A percentile compares a stretch with the other conserved stretches of the same genome.
phyloP scores from a whole-genome alignment of 441 rosid genomes.

The Rhodomyrtus psidioides region DNA sequence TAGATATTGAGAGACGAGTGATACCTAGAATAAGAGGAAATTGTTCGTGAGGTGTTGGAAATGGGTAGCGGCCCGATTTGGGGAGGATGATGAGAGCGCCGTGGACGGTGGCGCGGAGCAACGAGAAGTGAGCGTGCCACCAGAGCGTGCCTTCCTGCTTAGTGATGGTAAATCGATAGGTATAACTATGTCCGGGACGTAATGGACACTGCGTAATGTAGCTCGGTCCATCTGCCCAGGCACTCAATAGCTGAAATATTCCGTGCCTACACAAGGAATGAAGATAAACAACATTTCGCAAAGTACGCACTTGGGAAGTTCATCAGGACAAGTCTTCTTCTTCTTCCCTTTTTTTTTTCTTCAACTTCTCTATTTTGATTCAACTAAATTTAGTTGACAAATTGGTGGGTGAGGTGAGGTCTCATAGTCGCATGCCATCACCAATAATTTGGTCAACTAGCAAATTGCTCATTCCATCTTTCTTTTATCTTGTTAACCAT shows the following conservation, averaged over 20 bases:
- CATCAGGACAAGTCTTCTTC: neutral
- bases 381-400: neutral
- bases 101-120: constrained; percentile 59
- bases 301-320: neutral
- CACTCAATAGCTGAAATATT: neutral
- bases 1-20: neutral
- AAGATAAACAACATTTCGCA: neutral
- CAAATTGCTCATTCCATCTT: neutral
- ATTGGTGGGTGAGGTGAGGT: neutral
- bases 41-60: constrained; percentile 59
- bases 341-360: too few species aligned
- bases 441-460: neutral
- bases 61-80: constrained; percentile 53
- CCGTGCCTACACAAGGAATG: neutral
- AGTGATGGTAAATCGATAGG: constrained; percentile 49
- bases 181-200: constrained; percentile 46
- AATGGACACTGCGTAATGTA: constrained; percentile 76
- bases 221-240: constrained; percentile 1
- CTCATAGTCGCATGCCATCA: neutral
- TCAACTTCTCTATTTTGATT: neutral
- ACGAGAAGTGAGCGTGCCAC: constrained; percentile 88
- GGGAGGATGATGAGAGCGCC: constrained; percentile 79
- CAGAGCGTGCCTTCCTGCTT: constrained; percentile 87
- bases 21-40: constrained; percentile 66
- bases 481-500: neutral